Conservation (phyloP, 176 grass and related monocot species). For the Panicum miliaceum region DNA sequence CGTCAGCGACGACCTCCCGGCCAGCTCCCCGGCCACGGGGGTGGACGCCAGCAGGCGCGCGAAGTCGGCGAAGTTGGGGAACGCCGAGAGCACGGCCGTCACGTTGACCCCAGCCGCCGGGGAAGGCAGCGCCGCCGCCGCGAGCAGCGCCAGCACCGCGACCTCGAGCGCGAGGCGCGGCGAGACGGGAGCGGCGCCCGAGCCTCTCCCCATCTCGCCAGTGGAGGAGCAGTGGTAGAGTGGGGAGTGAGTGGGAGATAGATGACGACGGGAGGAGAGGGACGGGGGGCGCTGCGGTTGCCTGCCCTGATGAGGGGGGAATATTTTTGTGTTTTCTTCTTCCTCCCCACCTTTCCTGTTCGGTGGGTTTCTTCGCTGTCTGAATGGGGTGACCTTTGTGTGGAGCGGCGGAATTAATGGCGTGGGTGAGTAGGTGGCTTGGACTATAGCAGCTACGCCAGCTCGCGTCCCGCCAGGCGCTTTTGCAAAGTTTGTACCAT, state of each 20-base stretch:
- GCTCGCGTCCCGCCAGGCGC: constrained; percentile 18
- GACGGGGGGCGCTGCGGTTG: not conserved
- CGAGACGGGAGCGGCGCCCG: constrained; percentile 21
- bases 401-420: constrained; percentile 34
- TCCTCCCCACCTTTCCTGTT: not conserved
- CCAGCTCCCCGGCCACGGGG: constrained; percentile 66
- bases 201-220: constrained; percentile 50
- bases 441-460: constrained; percentile 39
- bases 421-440: constrained; percentile 29
- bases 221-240: constrained; percentile 6
- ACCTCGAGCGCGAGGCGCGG: constrained; percentile 36
- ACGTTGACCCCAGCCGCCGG: constrained; percentile 58
- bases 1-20: constrained; percentile 74
- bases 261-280: constrained; percentile 21
- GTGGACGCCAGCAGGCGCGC: constrained; percentile 64
- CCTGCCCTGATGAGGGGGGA: constrained; percentile 11
- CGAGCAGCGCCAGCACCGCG: constrained; percentile 13
- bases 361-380: not conserved
- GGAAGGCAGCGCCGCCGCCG: constrained; percentile 35
- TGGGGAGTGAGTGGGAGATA: not conserved
- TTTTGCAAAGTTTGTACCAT: constrained; percentile 44
- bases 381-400: not conserved
- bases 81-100: constrained; percentile 69
- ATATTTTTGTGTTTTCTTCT: constrained; percentile 33
- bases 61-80: constrained; percentile 70